Conservation (phyloP, 345 rosid genomes). For the Anastatica hierochuntica region DNA sequence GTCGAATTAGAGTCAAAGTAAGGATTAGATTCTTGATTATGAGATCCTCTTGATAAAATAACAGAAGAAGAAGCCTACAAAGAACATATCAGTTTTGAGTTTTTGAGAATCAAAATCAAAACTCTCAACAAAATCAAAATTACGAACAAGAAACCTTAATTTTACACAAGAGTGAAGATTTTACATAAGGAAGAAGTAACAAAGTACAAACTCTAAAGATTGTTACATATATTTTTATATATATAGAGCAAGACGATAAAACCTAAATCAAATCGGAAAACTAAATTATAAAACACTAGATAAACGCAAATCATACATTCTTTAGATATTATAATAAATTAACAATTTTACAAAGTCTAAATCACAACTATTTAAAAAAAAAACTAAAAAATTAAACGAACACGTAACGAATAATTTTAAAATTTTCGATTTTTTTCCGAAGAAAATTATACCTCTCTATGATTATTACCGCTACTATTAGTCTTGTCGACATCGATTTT, state of each 20-base stretch:
- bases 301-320: not conserved
- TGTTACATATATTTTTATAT: not conserved
- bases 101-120: too few species aligned
- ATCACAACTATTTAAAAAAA: not conserved
- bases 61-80: conserved; percentile 57
- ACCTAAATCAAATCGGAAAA: not conserved
- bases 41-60: conserved; percentile 25
- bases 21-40: conserved; percentile 34
- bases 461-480: conserved; percentile 15
- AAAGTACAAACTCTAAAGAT: too few species aligned
- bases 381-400: not conserved
- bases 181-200: too few species aligned
- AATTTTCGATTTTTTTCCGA: too few species aligned
- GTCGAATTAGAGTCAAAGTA: conserved; percentile 40
- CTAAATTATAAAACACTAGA: not conserved
- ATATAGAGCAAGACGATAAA: not conserved
- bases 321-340: not conserved
- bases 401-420: not conserved
- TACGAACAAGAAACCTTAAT: too few species aligned
- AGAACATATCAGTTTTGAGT: not conserved
- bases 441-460: conserved; percentile 59
- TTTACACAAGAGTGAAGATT: too few species aligned
- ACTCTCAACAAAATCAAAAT: not conserved
- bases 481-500: conserved; percentile 52
- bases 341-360: too few species aligned